A percentile compares a stretch with the other conserved stretches of the same genome.
Evolutionary conservation across 768 basidiomycete species (phyloP).

Genomic region (Cystofilobasidium capitatum): DNA sequence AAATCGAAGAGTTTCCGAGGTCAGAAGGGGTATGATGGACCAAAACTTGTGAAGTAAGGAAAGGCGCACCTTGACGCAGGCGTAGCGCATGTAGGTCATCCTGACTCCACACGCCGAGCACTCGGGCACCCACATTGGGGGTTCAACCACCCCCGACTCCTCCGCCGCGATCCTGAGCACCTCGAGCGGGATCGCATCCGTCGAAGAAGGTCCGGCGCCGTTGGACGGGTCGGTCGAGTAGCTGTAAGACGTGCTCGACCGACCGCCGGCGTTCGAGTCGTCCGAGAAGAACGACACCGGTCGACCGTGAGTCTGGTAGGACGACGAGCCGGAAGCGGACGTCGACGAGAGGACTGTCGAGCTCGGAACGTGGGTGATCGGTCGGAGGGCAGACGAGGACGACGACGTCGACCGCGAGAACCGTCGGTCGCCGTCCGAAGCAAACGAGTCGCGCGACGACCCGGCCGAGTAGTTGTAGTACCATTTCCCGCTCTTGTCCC

Average conservation of each 20-base stretch:
- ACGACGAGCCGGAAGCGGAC: neutral
- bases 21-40: neutral
- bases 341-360: neutral
- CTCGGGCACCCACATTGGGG: constrained; percentile 12
- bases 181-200: constrained; percentile 8
- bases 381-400: neutral
- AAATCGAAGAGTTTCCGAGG: neutral
- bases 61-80: constrained; percentile 61
- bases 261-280: too few species aligned
- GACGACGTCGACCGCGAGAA: constrained; percentile 3
- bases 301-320: neutral
- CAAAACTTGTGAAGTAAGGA: neutral
- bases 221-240: neutral
- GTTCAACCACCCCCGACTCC: neutral
- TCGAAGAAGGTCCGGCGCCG: neutral
- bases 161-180: constrained; percentile 14
- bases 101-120: constrained; percentile 72
- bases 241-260: too few species aligned
- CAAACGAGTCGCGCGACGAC: constrained; percentile 12
- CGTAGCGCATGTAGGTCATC: constrained; percentile 76
- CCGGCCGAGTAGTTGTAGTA: constrained; percentile 23
- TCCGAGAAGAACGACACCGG: too few species aligned
- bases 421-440: neutral
- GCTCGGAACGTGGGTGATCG: neutral
- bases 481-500: constrained; percentile 18